These are phyloP conservation scores for Rhizopus stolonifer DNA, from an alignment of 371 early-diverging fungal species.

Conservation along the genomic window DNA sequence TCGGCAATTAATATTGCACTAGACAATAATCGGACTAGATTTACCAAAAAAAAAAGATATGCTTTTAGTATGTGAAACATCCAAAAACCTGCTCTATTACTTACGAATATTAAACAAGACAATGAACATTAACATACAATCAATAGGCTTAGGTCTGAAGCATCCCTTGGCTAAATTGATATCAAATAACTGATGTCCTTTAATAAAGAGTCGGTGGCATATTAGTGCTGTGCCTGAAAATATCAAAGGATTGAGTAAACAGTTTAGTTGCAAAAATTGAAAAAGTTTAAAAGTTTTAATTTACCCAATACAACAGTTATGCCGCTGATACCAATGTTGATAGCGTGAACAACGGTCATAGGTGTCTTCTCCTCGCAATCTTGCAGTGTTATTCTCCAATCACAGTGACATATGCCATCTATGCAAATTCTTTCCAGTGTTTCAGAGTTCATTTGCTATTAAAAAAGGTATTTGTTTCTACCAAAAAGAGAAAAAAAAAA, in stretches of 20 bases:
- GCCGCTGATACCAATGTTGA: conserved; percentile 23
- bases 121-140: conserved; percentile 29
- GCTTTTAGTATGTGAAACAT: no score
- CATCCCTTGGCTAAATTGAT: conserved; percentile 16
- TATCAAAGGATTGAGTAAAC: no score
- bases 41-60: no score
- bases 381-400: conserved; percentile 24
- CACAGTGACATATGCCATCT: conserved; percentile 25
- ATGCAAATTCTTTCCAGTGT: conserved; percentile 17
- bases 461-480: not conserved
- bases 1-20: conserved; percentile 26
- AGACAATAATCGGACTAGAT: conserved; percentile 30
- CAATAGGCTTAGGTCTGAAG: conserved; percentile 32
- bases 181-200: conserved; percentile 25
- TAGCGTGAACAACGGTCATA: conserved; percentile 25
- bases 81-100: no score
- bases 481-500: no score
- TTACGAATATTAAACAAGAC: conserved; percentile 27
- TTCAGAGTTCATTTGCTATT: not conserved
- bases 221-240: conserved; percentile 19
- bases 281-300: no score
- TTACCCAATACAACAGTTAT: conserved; percentile 18
- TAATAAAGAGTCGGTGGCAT: conserved; percentile 17
- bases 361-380: conserved; percentile 19
- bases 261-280: no score